These are phyloP conservation scores for Vitis rotundifolia DNA, from an alignment of 164 flowering plant species.

Conservation along the genomic window DNA sequence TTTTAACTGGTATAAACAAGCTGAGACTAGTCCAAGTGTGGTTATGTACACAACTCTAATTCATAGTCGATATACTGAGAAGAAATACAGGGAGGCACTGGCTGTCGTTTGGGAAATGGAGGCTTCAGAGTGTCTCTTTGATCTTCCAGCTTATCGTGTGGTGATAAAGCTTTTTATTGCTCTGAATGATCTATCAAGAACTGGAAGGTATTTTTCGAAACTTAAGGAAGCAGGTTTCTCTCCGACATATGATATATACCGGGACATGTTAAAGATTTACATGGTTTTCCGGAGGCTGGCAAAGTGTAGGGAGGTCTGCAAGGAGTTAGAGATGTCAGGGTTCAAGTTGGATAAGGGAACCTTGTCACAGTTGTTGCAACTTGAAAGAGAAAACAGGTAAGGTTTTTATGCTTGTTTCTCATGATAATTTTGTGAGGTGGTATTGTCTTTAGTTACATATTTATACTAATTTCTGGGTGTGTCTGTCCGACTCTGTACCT, in stretches of 20 bases:
- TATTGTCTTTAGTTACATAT: too few relatives aligned
- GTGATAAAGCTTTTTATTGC: constrained; percentile 72
- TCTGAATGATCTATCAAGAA: constrained; percentile 68
- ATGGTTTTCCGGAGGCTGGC: constrained; percentile 64
- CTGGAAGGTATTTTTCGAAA: constrained; percentile 67
- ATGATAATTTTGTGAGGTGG: too few relatives aligned
- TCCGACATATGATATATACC: constrained; percentile 76
- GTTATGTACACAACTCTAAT: constrained; percentile 92
- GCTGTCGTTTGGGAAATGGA: constrained; percentile 93
- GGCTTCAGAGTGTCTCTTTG: constrained; percentile 54
- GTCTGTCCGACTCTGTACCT: too few relatives aligned
- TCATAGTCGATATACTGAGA: constrained; percentile 59
- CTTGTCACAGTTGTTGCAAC: constrained; percentile 29
- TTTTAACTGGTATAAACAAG: constrained; percentile 65
- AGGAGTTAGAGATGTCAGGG: constrained; percentile 75
- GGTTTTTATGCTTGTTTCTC: neutral
- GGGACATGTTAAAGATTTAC: constrained; percentile 59
- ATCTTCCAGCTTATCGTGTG: constrained; percentile 89
- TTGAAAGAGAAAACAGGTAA: constrained; percentile 23
- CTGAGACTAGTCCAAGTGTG: constrained; percentile 54
- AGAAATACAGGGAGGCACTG: constrained; percentile 71
- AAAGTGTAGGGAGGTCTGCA: constrained; percentile 67
- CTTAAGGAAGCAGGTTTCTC: constrained; percentile 82
- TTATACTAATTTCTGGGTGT: too few relatives aligned
- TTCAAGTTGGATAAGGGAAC: constrained; percentile 57